phyloP scores from a whole-genome alignment of 2,329 filamentous ascomycete genomes.

The Aureobasidium leucospermi region DNA sequence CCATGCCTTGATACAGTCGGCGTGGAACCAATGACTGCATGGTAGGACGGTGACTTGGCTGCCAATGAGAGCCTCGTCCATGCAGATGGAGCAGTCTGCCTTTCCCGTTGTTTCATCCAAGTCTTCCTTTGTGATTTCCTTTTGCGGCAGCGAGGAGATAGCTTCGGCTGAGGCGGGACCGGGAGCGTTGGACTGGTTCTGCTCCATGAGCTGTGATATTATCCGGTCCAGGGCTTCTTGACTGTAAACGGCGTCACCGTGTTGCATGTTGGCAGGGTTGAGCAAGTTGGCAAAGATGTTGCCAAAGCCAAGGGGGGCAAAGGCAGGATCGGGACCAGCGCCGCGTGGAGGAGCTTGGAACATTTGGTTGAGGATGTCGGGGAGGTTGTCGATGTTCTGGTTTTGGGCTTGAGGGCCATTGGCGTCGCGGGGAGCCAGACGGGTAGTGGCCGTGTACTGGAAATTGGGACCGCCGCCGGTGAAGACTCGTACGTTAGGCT shows the following conservation, averaged over 20 bases:
- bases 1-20: constrained; percentile 74
- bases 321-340: constrained; percentile 1
- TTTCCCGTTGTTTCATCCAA: constrained; percentile 63
- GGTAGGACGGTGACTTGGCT: constrained; percentile 71
- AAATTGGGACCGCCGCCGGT: constrained; percentile 11
- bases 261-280: constrained; percentile 33
- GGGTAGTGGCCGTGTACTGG: constrained; percentile 24
- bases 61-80: constrained; percentile 69
- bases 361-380: constrained; percentile 8
- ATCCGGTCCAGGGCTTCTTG: constrained; percentile 88
- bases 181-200: constrained; percentile 67
- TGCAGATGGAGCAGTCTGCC: constrained; percentile 88
- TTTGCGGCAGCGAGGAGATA: constrained; percentile 61
- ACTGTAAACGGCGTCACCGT: constrained; percentile 79
- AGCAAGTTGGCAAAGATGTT: constrained; percentile 41
- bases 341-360: constrained; percentile 12
- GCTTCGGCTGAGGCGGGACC: constrained; percentile 71
- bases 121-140: constrained; percentile 59
- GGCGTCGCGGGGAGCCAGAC: constrained; percentile 44
- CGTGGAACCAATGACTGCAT: constrained; percentile 92
- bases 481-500: constrained; percentile 5
- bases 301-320: constrained; percentile 28
- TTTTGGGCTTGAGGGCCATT: constrained; percentile 40
- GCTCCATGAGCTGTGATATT: constrained; percentile 81
- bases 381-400: constrained; percentile 1